Conservation (phyloP, 2,329 filamentous ascomycete genomes). For the Nigrograna mackinnonii region DNA sequence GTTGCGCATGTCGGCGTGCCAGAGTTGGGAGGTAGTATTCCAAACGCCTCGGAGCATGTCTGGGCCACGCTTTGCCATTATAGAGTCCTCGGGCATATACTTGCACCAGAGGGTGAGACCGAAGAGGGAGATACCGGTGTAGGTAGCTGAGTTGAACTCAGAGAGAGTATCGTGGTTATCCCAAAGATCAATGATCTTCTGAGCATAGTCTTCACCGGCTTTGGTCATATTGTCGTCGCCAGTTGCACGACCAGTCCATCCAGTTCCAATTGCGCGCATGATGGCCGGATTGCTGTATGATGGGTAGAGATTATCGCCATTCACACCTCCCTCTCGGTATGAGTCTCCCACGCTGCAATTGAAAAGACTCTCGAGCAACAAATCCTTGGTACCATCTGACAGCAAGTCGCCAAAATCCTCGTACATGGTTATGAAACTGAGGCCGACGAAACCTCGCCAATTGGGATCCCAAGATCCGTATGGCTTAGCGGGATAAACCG, state of each 20-base stretch:
- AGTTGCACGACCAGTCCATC: constrained; percentile 57
- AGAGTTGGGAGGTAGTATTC: constrained; percentile 55
- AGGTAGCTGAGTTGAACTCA: constrained; percentile 63
- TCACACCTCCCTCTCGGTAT: constrained; percentile 60
- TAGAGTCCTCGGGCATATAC: constrained; percentile 55
- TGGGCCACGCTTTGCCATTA: constrained; percentile 52
- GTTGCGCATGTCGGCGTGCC: constrained; percentile 60
- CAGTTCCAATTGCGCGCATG: constrained; percentile 61
- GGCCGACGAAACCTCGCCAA: constrained; percentile 63
- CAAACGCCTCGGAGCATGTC: constrained; percentile 49
- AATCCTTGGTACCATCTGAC: not conserved
- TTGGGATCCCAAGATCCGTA: constrained; percentile 63
- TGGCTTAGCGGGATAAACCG: constrained; percentile 27
- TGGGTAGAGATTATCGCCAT: constrained; percentile 62
- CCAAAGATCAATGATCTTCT: constrained; percentile 51
- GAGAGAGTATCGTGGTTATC: constrained; percentile 51
- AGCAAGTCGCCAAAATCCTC: constrained; percentile 56
- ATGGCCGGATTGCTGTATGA: constrained; percentile 60
- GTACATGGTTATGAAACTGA: constrained; percentile 56
- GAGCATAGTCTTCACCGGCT: constrained; percentile 56
- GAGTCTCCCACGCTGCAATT: constrained; percentile 58
- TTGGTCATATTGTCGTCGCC: constrained; percentile 59
- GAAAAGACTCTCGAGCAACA: constrained; percentile 48
- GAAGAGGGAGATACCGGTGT: constrained; percentile 61
- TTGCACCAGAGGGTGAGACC: constrained; percentile 58